Evolutionary conservation across 2,329 filamentous ascomycete genomes (phyloP).

Genomic region (Stagonosporopsis chrysanthemi): DNA sequence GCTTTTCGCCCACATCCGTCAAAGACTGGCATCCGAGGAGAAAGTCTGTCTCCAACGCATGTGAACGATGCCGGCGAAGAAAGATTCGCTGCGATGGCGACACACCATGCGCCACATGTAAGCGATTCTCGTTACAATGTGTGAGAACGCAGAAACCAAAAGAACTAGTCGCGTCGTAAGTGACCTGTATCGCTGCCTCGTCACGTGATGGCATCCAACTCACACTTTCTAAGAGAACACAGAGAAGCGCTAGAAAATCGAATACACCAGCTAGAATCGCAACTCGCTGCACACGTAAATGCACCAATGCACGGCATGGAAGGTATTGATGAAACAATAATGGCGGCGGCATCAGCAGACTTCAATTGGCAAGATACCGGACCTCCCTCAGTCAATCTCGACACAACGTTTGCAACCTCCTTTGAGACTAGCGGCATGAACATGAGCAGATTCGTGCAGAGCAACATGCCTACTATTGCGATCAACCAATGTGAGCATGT

Average conservation of each 20-base stretch:
- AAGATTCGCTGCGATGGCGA: slow-evolving; percentile 50
- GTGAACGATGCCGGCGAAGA: slow-evolving; percentile 46
- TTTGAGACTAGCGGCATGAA: slow-evolving; percentile 21
- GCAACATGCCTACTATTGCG: slow-evolving; percentile 45
- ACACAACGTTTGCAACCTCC: slow-evolving; percentile 37
- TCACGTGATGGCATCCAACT: slow-evolving; percentile 35
- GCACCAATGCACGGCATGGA: slow-evolving; percentile 49
- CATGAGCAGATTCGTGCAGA: slow-evolving; percentile 27
- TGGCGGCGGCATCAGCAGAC: slow-evolving; percentile 35
- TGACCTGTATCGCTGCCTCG: slow-evolving; percentile 23
- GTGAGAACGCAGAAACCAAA: slow-evolving; percentile 47
- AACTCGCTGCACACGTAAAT: slow-evolving; percentile 45
- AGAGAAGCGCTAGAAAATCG: slow-evolving; percentile 46
- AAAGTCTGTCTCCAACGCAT: slow-evolving; percentile 50
- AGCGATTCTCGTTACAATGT: slow-evolving; percentile 48
- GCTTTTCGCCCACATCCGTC: slow-evolving; percentile 42
- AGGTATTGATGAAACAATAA: slow-evolving; percentile 38
- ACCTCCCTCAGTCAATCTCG: slow-evolving; percentile 34
- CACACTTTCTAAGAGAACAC: slow-evolving; percentile 39
- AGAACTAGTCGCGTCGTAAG: slow-evolving; percentile 48
- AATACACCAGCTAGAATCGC: slow-evolving; percentile 49
- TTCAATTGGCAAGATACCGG: slow-evolving; percentile 44
- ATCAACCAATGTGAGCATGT: slow-evolving; percentile 49
- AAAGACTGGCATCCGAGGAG: slow-evolving; percentile 47
- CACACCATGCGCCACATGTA: slow-evolving; percentile 48